phyloP scores from a whole-genome alignment of 495 filamentous ascomycete species.

The Penicillium robsamsonii region DNA sequence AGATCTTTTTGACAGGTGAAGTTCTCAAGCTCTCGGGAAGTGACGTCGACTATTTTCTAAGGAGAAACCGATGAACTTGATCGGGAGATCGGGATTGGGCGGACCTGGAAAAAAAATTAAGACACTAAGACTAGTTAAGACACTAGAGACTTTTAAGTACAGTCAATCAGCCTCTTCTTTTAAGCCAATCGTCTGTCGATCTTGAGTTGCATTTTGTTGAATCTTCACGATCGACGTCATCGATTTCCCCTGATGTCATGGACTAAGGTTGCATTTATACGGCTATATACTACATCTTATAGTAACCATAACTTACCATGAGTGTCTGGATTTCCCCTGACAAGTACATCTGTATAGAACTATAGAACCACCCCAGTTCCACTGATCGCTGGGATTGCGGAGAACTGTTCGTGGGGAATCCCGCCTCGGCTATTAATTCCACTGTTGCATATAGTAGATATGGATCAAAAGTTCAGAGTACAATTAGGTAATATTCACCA shows the following conservation, averaged over 20 bases:
- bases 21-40: conserved; percentile 19
- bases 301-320: no score
- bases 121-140: background rate
- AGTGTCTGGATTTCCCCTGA: no score
- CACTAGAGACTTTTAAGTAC: no score
- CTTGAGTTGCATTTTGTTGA: background rate
- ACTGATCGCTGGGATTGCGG: conserved; percentile 10
- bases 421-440: background rate
- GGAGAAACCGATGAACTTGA: background rate
- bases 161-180: background rate
- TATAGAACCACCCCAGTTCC: background rate
- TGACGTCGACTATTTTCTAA: conserved; percentile 40
- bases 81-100: background rate
- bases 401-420: conserved; percentile 9
- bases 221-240: conserved; percentile 19
- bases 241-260: conserved; percentile 27
- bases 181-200: conserved; percentile 15
- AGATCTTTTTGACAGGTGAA: conserved; percentile 7
- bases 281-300: no score
- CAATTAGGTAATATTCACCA: no score
- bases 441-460: no score
- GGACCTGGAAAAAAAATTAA: background rate
- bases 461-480: no score
- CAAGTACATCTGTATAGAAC: no score
- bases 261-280: background rate